A percentile compares a stretch with the other conserved stretches of the same genome.
These are phyloP conservation scores for Chalaropsis thielavioides DNA, from an alignment of 2,329 filamentous ascomycete genomes.

Conservation along the genomic window DNA sequence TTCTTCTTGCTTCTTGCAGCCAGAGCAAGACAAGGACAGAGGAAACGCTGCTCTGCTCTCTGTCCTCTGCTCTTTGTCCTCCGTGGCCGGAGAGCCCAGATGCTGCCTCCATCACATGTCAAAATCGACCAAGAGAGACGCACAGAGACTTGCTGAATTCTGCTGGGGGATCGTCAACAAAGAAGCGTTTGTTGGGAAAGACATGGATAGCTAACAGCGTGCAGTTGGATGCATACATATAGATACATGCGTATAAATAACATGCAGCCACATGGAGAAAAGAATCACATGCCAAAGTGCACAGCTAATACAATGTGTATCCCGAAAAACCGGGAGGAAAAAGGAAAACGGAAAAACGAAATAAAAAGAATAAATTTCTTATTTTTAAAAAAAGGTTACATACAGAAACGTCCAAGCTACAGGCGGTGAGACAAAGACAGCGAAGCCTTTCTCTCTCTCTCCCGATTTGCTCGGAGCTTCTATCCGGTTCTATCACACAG, in stretches of 20 bases:
- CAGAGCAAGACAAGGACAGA: background rate
- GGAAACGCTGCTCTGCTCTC: background rate
- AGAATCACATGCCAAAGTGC: background rate
- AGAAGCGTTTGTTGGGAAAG: background rate
- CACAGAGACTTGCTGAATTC: background rate
- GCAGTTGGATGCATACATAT: background rate
- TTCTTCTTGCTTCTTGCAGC: background rate
- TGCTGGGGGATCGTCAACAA: constrained; percentile 1
- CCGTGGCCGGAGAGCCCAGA: too few species aligned
- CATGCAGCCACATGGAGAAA: constrained; percentile 1
- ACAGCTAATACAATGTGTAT: background rate
- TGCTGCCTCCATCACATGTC: background rate
- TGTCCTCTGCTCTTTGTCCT: background rate
- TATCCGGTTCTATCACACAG: background rate
- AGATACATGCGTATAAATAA: background rate
- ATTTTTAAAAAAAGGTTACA: background rate
- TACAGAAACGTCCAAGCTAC: background rate
- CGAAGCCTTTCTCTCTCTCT: background rate
- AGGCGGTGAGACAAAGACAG: background rate
- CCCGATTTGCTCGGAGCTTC: background rate
- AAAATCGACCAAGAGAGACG: background rate
- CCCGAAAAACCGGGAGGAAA: background rate
- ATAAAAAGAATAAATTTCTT: too few species aligned
- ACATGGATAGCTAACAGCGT: background rate
- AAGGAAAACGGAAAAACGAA: background rate